Conservation (phyloP, 2,329 filamentous ascomycete species). For the Apiospora phragmitis region DNA sequence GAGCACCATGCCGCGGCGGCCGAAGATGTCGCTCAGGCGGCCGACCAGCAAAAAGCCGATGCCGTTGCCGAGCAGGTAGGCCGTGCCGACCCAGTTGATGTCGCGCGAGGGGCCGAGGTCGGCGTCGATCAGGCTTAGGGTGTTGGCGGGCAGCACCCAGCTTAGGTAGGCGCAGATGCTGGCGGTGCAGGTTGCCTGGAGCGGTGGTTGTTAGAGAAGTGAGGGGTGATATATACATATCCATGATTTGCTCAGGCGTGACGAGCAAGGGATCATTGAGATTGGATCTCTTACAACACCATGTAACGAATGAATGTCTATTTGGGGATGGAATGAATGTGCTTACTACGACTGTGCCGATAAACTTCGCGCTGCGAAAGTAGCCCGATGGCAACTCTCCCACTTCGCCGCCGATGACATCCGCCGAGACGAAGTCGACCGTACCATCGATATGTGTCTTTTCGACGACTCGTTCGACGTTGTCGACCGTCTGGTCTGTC, state of each 20-base stretch:
- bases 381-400: slow-evolving; percentile 42
- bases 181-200: slow-evolving; percentile 33
- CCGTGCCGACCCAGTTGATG: slow-evolving; percentile 33
- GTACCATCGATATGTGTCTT: slow-evolving; percentile 39
- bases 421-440: slow-evolving; percentile 41
- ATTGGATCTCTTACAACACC: background rate
- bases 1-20: slow-evolving; percentile 42
- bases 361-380: slow-evolving; percentile 39
- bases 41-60: slow-evolving; percentile 37
- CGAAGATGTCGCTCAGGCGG: slow-evolving; percentile 43
- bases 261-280: too few species aligned
- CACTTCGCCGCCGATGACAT: slow-evolving; percentile 42
- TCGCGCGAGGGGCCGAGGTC: slow-evolving; percentile 19
- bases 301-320: background rate
- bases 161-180: slow-evolving; percentile 36
- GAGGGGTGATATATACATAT: too few species aligned
- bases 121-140: slow-evolving; percentile 22
- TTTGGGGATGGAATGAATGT: background rate
- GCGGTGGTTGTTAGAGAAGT: background rate
- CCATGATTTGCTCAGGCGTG: too few species aligned
- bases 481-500: background rate
- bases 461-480: slow-evolving; percentile 28
- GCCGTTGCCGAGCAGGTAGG: slow-evolving; percentile 24
- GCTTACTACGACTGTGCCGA: slow-evolving; percentile 39
- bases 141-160: slow-evolving; percentile 38